A percentile compares a stretch with the other conserved stretches of the same genome.
Evolutionary conservation across 169 alveolate species (phyloP).

Genomic region (Plasmodium cynomolgi): DNA sequence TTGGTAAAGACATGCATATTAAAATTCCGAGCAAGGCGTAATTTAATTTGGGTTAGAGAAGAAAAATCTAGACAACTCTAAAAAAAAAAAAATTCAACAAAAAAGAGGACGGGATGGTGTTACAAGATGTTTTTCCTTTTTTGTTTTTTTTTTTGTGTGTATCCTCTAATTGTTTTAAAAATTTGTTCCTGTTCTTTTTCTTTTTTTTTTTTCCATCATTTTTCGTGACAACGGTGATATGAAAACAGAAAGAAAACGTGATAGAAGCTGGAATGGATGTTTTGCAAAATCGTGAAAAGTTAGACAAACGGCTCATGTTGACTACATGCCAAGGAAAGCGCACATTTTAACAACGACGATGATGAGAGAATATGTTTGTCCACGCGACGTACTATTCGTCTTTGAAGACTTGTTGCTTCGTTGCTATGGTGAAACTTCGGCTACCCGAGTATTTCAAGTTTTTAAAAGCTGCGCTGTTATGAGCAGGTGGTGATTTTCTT

Average conservation of each 20-base stretch:
- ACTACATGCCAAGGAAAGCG: not conserved
- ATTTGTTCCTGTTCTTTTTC: not conserved
- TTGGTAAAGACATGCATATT: not conserved
- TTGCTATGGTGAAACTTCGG: not conserved
- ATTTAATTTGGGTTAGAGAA: slow-evolving; percentile 14
- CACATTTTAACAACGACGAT: not conserved
- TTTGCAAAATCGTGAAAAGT: not conserved
- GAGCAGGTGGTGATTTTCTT: not conserved
- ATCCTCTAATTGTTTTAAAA: not conserved
- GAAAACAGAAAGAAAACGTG: not conserved
- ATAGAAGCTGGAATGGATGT: not conserved
- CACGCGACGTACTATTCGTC: not conserved
- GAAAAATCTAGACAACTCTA: not conserved
- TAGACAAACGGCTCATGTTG: not conserved
- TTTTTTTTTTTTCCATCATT: not conserved
- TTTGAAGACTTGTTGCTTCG: not conserved
- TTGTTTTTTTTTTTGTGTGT: not conserved
- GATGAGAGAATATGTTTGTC: not conserved
- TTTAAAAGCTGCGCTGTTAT: not conserved
- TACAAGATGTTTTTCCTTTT: not conserved
- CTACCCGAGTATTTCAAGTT: not conserved
- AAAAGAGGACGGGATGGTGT: not conserved
- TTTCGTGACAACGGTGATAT: not conserved
- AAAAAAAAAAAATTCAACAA: not conserved
- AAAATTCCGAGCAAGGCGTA: not conserved